phyloP scores from a whole-genome alignment of 78 protist genomes.

The Chrysochromulina parva region DNA sequence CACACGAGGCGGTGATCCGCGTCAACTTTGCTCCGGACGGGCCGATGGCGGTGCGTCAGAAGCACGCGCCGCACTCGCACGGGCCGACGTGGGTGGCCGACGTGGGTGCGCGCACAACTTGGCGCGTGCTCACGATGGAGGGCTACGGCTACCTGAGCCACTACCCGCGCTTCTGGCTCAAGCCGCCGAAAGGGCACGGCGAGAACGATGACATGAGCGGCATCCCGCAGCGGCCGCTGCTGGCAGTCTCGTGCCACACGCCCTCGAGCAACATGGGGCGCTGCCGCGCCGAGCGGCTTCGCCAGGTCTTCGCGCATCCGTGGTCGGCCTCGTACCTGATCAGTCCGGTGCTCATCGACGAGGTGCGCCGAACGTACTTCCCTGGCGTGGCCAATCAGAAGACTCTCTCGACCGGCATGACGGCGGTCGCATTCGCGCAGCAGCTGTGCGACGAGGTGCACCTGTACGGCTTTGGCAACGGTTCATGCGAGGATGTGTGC shows the following conservation, averaged over 20 bases:
- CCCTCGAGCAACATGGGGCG: not conserved
- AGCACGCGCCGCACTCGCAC: not conserved
- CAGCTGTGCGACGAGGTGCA: not conserved
- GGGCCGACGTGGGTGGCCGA: not conserved
- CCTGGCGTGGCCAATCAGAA: not conserved
- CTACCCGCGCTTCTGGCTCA: not conserved
- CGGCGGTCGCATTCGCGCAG: not conserved
- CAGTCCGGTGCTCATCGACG: not conserved
- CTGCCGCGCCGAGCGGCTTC: conserved; percentile 3
- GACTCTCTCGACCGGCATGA: not conserved
- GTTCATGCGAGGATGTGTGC: not conserved
- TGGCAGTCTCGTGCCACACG: not conserved
- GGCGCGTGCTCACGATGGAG: conserved; percentile 18
- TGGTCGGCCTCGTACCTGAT: not conserved
- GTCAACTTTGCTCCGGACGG: conserved; percentile 3
- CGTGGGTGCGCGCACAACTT: not conserved
- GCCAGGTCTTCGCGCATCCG: not conserved
- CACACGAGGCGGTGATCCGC: conserved; percentile 14
- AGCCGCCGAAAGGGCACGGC: not conserved
- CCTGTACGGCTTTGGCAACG: not conserved
- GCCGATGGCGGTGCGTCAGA: not conserved
- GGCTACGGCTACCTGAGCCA: not conserved
- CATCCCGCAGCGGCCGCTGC: not conserved
- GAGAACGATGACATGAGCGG: not conserved
- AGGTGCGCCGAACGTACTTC: not conserved